Evolutionary conservation across 805 yeast genomes (phyloP), one percentile per base, ranked within the genome.

Genomic region (Yarrowia sp.): DNA sequence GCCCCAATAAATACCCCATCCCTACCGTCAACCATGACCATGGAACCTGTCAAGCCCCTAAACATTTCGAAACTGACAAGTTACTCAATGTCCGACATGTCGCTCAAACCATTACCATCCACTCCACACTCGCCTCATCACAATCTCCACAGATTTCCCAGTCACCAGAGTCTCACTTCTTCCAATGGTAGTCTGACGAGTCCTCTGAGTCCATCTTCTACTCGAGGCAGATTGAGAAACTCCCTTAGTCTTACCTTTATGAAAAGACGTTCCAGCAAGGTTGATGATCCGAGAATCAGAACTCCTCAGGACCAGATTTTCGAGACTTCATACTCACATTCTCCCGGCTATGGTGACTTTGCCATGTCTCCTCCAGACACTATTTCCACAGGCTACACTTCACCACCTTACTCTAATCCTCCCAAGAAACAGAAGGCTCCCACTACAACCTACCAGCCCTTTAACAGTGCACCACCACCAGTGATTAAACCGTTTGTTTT

Each of bases 251-350:
- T 55, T 31, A 38, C 43, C 7, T 41, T 55, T 31, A 55, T 55
- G 61, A 55, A 38, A 32, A 10, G 47, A 41, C 61, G 61, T 4
- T 31, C 47, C 3, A 35, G 43, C n/a, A 55, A 31, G 17, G 11
- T 5, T 1, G 61, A 55, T 5, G 61, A 55, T 11, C 1, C 44
- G 5, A 41, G 14, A 15, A 3, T 39, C 17, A 28, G 31, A 47
- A 55, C 61, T 1, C 61, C 61, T 1, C 61, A 55, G 36, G 47
- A 55, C 39, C 61, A 55, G 5, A 31, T 55, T 13, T 55, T 55
- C 14, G 17, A 55, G 4, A 15, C 61, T 6, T 55, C 47, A 1
- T 55, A 55, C 47, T 31, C 61, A 15, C 14, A 31, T 2, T 55
- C 61, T 2, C 61, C 61, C 2, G 10, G 13, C 4, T 18, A 38